These are phyloP conservation scores for Astraeus odoratus DNA, from an alignment of 768 basidiomycete genomes.

Conservation along the genomic window DNA sequence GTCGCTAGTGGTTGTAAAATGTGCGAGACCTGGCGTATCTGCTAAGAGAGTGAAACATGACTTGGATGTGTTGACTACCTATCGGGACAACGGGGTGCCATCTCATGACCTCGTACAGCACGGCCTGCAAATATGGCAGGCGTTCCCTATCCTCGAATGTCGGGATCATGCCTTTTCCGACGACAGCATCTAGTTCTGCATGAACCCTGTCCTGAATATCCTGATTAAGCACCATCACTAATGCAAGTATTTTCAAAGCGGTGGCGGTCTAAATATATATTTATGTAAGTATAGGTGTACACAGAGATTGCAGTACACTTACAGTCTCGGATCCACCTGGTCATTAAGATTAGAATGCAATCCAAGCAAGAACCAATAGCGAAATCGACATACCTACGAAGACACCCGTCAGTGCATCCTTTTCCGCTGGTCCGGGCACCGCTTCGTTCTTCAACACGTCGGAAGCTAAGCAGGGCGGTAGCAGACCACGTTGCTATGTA, in stretches of 20 bases:
- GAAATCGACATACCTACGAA: neutral
- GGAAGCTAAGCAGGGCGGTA: neutral
- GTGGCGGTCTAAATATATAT: neutral
- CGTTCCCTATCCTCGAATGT: neutral
- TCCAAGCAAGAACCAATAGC: too few species aligned
- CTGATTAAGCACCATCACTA: conserved; percentile 5
- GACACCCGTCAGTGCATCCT: neutral
- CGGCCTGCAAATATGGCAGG: conserved; percentile 6
- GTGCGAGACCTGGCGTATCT: neutral
- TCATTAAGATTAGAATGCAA: neutral
- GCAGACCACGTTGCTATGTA: neutral
- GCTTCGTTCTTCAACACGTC: neutral
- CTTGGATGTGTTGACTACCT: neutral
- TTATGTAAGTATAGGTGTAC: neutral
- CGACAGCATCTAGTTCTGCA: conserved; percentile 4
- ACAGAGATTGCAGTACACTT: neutral
- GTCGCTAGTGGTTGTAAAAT: neutral
- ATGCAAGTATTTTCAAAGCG: neutral
- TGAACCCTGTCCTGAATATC: conserved; percentile 3
- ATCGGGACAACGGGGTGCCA: conserved; percentile 1
- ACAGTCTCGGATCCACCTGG: neutral
- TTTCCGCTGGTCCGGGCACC: neutral
- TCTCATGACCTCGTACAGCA: conserved; percentile 5
- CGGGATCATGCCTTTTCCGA: neutral
- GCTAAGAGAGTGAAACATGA: neutral